These are phyloP conservation scores for Geotrichum bryndzae DNA, from an alignment of 1,139 yeast species.

Conservation along the genomic window DNA sequence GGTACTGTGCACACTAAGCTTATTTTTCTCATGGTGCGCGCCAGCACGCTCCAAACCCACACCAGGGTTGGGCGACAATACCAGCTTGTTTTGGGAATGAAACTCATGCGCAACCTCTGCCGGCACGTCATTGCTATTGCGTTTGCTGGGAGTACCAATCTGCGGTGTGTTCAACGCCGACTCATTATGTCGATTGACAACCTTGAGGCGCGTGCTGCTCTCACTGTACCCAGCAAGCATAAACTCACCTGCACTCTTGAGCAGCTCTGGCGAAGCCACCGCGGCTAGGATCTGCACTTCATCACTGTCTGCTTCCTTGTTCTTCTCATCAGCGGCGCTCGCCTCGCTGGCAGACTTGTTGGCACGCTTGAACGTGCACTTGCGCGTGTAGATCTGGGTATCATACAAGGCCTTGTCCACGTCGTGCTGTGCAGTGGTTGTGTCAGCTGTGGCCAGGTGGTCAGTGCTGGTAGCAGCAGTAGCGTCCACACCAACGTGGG, in stretches of 20 bases:
- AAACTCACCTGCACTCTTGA: conserved; percentile 19
- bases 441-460: conserved; percentile 1
- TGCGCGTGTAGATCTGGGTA: conserved; percentile 15
- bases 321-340: conserved; percentile 1
- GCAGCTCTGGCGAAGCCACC: neutral
- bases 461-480: neutral
- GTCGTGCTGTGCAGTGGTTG: neutral
- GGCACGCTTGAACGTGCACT: conserved; percentile 11
- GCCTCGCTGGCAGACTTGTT: neutral
- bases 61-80: neutral
- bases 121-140: neutral
- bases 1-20: neutral
- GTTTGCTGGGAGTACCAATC: neutral
- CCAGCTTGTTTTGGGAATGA: conserved; percentile 3
- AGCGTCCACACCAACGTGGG: neutral
- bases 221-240: conserved; percentile 29
- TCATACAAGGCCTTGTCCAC: conserved; percentile 1
- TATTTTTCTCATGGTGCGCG: neutral
- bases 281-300: conserved; percentile 11
- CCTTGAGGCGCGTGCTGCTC: conserved; percentile 23
- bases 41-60: neutral
- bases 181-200: conserved; percentile 20
- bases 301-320: conserved; percentile 9
- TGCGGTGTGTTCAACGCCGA: neutral
- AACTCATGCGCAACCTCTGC: conserved; percentile 6